Conservation (phyloP, 2,329 filamentous ascomycete species). For the Lasiodiplodia theobromae region DNA sequence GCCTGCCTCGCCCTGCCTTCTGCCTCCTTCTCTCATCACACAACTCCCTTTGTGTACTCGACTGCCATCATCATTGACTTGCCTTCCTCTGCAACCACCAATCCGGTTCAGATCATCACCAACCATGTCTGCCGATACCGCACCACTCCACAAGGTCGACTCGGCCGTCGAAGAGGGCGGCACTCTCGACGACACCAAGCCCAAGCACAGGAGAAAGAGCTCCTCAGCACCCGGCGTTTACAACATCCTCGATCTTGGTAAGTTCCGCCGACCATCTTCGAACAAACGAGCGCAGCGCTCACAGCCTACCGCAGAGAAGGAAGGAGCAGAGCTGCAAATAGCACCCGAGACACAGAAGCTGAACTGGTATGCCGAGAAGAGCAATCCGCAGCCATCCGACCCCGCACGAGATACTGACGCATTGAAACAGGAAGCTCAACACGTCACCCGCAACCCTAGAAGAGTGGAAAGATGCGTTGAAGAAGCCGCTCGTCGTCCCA, state of each 20-base stretch:
- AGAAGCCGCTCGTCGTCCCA: slow-evolving; percentile 79
- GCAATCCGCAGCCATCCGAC: not conserved
- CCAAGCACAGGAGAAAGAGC: slow-evolving; percentile 71
- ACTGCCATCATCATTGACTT: slow-evolving; percentile 14
- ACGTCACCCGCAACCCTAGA: slow-evolving; percentile 76
- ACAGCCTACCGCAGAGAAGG: slow-evolving; percentile 66
- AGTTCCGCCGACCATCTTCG: slow-evolving; percentile 45
- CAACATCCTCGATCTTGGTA: slow-evolving; percentile 88
- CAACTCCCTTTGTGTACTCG: slow-evolving; percentile 10
- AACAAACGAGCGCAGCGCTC: slow-evolving; percentile 34
- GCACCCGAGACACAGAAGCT: slow-evolving; percentile 85
- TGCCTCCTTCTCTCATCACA: slow-evolving; percentile 12
- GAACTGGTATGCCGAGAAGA: slow-evolving; percentile 74
- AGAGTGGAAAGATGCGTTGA: slow-evolving; percentile 78
- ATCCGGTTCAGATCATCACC: slow-evolving; percentile 13
- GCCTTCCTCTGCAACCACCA: not conserved
- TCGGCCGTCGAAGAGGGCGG: slow-evolving; percentile 84
- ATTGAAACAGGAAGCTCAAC: slow-evolving; percentile 84
- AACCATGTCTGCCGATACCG: slow-evolving; percentile 30
- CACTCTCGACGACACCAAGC: slow-evolving; percentile 70
- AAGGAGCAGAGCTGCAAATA: slow-evolving; percentile 74
- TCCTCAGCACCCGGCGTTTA: slow-evolving; percentile 73
- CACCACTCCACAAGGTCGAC: slow-evolving; percentile 73
- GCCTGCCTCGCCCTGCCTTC: slow-evolving; percentile 25
- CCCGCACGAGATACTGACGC: slow-evolving; percentile 10